These are phyloP conservation scores for Circinella minor DNA, from an alignment of 371 early-diverging fungal species.

Conservation along the genomic window DNA sequence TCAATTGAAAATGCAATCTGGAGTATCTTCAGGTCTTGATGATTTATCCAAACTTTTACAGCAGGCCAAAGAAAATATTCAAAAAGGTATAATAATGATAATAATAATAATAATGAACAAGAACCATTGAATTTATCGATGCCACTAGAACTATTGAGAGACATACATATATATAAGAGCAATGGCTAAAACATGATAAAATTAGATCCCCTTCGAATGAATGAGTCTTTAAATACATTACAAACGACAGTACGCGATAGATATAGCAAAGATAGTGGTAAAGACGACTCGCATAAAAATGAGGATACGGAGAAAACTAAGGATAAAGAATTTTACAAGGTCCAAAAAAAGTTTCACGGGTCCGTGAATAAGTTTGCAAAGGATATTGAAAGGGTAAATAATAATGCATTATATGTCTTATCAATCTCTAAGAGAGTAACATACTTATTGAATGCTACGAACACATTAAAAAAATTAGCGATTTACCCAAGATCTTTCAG, in stretches of 20 bases:
- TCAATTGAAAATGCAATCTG: constrained; percentile 16
- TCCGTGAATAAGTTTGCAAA: constrained; percentile 70
- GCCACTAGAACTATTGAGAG: too few species aligned
- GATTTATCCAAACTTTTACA: constrained; percentile 17
- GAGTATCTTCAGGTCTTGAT: constrained; percentile 11
- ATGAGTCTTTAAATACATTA: constrained; percentile 3
- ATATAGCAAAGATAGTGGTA: constrained; percentile 10
- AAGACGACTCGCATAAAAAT: constrained; percentile 3
- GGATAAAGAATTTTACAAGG: constrained; percentile 43
- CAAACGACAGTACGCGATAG: constrained; percentile 4
- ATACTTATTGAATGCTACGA: too few species aligned
- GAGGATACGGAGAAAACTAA: constrained; percentile 8
- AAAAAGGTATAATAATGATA: constrained; percentile 20
- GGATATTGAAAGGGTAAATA: constrained; percentile 68
- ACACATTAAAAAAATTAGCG: constrained; percentile 36
- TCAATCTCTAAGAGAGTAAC: too few species aligned
- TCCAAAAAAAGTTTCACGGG: constrained; percentile 65
- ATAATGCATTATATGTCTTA: neutral
- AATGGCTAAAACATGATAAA: neutral
- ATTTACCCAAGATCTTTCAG: constrained; percentile 66
- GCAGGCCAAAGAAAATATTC: constrained; percentile 27
- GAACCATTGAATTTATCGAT: too few species aligned
- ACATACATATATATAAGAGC: too few species aligned
- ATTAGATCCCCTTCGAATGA: neutral
- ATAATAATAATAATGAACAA: too few species aligned